phyloP scores from a whole-genome alignment of 129 eudicot genomes.

The Arctium minus region DNA sequence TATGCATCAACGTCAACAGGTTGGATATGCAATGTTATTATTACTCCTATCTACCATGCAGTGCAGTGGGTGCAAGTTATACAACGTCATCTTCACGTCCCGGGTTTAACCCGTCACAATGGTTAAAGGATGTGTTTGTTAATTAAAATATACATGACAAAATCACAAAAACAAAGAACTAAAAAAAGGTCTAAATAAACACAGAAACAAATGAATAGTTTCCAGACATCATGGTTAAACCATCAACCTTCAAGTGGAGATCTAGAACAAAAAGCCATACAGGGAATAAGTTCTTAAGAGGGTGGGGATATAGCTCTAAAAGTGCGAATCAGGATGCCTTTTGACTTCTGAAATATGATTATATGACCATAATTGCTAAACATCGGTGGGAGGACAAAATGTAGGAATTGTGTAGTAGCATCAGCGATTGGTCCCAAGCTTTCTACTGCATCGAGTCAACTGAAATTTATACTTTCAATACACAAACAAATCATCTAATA shows the following conservation, averaged over 20 bases:
- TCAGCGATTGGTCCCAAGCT: background rate
- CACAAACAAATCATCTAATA: background rate
- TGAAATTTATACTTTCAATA: background rate
- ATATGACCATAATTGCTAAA: background rate
- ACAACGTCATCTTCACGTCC: background rate
- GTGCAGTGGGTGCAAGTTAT: background rate
- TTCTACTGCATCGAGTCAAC: background rate
- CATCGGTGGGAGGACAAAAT: background rate
- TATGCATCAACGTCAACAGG: background rate
- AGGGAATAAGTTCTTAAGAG: background rate
- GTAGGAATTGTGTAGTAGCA: background rate
- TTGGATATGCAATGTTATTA: background rate
- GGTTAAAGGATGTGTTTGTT: background rate
- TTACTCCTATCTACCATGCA: background rate
- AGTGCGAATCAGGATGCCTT: background rate
- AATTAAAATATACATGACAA: background rate
- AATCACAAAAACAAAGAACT: background rate
- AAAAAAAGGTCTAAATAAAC: background rate
- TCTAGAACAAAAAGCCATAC: background rate
- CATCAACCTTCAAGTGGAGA: background rate
- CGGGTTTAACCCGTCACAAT: background rate
- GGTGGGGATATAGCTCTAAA: background rate
- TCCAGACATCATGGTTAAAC: background rate
- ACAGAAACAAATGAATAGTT: background rate
- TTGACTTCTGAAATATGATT: background rate